Evolutionary conservation across 208 protist genomes (phyloP), one percentile per base, ranked within the genome.

Genomic region (Leishmania tarentolae): DNA sequence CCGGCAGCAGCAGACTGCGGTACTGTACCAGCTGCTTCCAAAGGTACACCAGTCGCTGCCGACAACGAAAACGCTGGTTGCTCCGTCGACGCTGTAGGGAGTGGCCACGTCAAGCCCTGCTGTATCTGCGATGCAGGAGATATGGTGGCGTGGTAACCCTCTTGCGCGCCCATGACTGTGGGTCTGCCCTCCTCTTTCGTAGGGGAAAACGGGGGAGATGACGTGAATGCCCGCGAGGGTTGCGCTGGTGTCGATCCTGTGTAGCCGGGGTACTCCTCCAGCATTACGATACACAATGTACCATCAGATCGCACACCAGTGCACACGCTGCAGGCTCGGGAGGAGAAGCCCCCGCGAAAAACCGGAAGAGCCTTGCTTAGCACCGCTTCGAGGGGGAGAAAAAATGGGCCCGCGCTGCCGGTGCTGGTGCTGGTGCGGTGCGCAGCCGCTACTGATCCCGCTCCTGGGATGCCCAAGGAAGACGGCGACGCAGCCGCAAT

Each of bases 221-320:
- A 28, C 31, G 50, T 4, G 0, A 31, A n/a, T 63, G 72, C 31
- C 72, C 59, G 31, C 50, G 35, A 44, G 15, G 35, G n/a, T 35
- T 40, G 50, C 46, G n/a, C 17, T 61, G 72, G 17, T 5, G 28
- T 76, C 5, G 72, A 37, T 44, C 40, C 47, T 19, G 71, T 31
- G 74, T 31, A 59, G 42, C 68, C 50, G 3, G 70, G 82, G 71
- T 81, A 78, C 19, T 79, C 76, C 76, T 78, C 76, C 71, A 85
- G 40, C 76, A 81, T 75, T 6, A 81, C 44, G 24, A 81, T 46
- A n/a, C 76, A 75, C 46, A 81, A 47, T 35, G 70, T 81, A 19
- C 77, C 76, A 37, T 78, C 76, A 37, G 56, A 46, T 24, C 76
- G 76, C 72, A 85, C 59, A 24, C 63, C 72, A 11, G 76, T 81